Percentiles rank a stretch among this genome's conserved stretches.
phyloP scores from a whole-genome alignment of 176 grass and related monocot genomes.

The Oryza longistaminata region DNA sequence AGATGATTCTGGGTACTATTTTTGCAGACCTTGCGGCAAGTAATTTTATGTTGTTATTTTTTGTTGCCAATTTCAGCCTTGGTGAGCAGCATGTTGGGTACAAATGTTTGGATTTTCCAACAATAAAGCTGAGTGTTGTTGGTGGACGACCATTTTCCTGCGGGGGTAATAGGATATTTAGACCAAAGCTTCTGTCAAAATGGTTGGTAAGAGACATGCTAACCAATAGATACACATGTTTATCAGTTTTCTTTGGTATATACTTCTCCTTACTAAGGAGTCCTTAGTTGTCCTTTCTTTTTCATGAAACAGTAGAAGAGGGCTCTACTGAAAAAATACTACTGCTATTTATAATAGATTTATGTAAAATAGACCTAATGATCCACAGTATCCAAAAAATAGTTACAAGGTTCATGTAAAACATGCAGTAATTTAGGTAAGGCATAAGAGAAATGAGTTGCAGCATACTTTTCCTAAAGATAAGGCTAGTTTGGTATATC shows the following conservation, averaged over 20 bases:
- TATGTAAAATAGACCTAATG: background rate
- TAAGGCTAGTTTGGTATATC: background rate
- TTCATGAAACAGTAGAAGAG: background rate
- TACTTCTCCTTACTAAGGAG: background rate
- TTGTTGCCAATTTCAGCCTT: conserved; percentile 55
- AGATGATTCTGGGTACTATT: background rate
- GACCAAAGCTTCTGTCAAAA: conserved; percentile 74
- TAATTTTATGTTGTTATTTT: conserved; percentile 17
- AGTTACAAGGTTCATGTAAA: background rate
- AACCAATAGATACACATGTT: background rate
- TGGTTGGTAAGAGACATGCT: conserved; percentile 67
- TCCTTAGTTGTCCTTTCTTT: background rate
- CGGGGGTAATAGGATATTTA: conserved; percentile 74
- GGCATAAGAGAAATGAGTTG: background rate
- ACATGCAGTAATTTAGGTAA: background rate
- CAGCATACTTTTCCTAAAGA: background rate
- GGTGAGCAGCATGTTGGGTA: conserved; percentile 90
- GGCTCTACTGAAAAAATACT: background rate
- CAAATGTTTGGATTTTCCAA: conserved; percentile 65
- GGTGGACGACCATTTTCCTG: conserved; percentile 90
- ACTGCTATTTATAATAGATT: background rate
- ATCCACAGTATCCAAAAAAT: background rate
- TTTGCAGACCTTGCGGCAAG: background rate
- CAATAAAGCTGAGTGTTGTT: conserved; percentile 74
- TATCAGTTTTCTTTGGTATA: conserved; percentile 11